Evolutionary conservation across 2,329 filamentous ascomycete species (phyloP).

Genomic region (Simplicillium sp.): DNA sequence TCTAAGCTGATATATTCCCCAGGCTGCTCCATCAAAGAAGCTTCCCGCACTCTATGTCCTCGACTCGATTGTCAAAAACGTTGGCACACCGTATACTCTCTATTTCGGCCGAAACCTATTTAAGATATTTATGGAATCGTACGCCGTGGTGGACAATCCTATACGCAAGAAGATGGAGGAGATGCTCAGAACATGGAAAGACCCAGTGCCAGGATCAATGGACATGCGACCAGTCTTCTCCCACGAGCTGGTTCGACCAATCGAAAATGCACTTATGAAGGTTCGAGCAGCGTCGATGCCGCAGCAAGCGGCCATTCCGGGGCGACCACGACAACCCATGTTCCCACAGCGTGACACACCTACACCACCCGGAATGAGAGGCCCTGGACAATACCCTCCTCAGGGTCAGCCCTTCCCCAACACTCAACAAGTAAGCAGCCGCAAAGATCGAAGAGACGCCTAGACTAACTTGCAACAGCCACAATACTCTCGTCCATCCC

Average conservation of each 20-base stretch:
- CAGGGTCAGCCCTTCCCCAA: slow-evolving; percentile 19
- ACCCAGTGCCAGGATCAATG: slow-evolving; percentile 86
- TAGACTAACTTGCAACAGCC: background rate
- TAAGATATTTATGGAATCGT: slow-evolving; percentile 93
- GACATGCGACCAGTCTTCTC: slow-evolving; percentile 90
- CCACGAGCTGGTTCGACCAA: slow-evolving; percentile 75
- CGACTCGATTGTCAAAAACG: slow-evolving; percentile 97
- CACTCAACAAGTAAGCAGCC: slow-evolving; percentile 19
- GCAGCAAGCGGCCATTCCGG: slow-evolving; percentile 36
- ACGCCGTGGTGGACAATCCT: slow-evolving; percentile 73
- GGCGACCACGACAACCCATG: slow-evolving; percentile 36
- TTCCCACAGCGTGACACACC: slow-evolving; percentile 61
- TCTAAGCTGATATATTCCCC: slow-evolving; percentile 26
- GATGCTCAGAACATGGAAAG: slow-evolving; percentile 97
- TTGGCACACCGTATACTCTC: slow-evolving; percentile 92
- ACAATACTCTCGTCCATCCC: slow-evolving; percentile 22
- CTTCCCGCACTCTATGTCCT: slow-evolving; percentile 94
- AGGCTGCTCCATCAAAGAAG: slow-evolving; percentile 85
- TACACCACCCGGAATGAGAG: slow-evolving; percentile 53
- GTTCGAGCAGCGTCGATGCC: slow-evolving; percentile 54
- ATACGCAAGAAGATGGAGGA: slow-evolving; percentile 91
- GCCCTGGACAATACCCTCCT: slow-evolving; percentile 13
- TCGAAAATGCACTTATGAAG: slow-evolving; percentile 90
- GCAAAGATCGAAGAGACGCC: slow-evolving; percentile 3
- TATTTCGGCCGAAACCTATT: slow-evolving; percentile 91